A percentile compares a stretch with the other conserved stretches of the same genome.
Conservation (phyloP, 2,329 filamentous ascomycete species). For the Tolypocladium ophioglossoides region DNA sequence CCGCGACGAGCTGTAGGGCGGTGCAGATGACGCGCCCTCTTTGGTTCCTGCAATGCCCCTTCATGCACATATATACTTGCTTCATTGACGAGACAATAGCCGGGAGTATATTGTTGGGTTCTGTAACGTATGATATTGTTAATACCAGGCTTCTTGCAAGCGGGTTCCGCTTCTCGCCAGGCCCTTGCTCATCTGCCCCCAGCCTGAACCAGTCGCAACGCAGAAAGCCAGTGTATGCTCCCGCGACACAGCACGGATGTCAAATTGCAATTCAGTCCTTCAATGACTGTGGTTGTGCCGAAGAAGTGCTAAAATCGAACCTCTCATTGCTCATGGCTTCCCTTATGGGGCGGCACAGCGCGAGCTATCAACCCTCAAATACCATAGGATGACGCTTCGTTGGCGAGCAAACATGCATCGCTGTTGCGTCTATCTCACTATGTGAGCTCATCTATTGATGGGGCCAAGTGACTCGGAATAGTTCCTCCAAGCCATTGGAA, state of each 20-base stretch:
- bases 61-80: constrained; percentile 1
- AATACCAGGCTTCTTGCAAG: neutral
- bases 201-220: neutral
- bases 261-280: constrained; percentile 92
- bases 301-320: constrained; percentile 90
- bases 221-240: neutral
- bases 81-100: neutral
- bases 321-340: constrained; percentile 17
- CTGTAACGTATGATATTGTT: neutral
- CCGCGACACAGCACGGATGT: constrained; percentile 75
- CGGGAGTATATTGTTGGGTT: neutral
- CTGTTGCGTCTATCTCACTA: neutral
- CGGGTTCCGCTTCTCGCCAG: neutral
- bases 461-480: neutral
- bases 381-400: constrained; percentile 3
- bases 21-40: constrained; percentile 3
- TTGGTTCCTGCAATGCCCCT: constrained; percentile 4
- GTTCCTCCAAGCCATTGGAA: neutral
- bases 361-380: neutral
- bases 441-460: neutral
- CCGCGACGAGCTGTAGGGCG: constrained; percentile 24
- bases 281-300: constrained; percentile 92
- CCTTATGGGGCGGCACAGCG: constrained; percentile 4
- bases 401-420: constrained; percentile 17
- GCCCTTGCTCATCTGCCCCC: neutral